These are phyloP conservation scores for Trametes maxima DNA, from an alignment of 768 basidiomycete genomes.

Conservation along the genomic window DNA sequence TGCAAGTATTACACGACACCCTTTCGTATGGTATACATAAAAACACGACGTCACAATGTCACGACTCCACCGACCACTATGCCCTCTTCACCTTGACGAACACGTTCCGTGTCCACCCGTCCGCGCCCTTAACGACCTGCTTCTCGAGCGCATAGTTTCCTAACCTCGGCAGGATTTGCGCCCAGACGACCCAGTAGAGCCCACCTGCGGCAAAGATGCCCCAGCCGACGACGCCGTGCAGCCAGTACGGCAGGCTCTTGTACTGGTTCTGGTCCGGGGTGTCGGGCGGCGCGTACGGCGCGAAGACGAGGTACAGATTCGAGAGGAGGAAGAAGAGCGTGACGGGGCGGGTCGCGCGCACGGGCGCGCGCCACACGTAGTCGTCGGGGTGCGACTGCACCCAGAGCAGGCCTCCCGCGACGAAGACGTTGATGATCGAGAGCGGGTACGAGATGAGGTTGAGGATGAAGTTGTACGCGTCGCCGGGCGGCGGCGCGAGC, in stretches of 20 bases:
- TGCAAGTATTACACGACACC: no score
- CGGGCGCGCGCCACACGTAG: slow-evolving; percentile 35
- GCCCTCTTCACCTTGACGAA: not conserved
- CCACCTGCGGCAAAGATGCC: slow-evolving; percentile 21
- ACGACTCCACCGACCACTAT: no score
- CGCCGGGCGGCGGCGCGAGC: slow-evolving; percentile 38
- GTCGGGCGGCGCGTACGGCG: slow-evolving; percentile 7
- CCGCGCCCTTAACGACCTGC: not conserved
- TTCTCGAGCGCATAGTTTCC: slow-evolving; percentile 52
- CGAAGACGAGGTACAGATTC: slow-evolving; percentile 33
- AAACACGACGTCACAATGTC: no score
- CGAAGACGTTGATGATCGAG: slow-evolving; percentile 55
- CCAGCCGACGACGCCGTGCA: slow-evolving; percentile 29
- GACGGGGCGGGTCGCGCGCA: slow-evolving; percentile 53
- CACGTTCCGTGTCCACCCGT: slow-evolving; percentile 2
- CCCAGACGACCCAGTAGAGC: slow-evolving; percentile 42
- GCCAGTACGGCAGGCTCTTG: slow-evolving; percentile 11
- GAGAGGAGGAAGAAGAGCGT: slow-evolving; percentile 37
- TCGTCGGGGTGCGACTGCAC: not conserved
- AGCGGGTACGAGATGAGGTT: slow-evolving; percentile 48
- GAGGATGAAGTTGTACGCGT: slow-evolving; percentile 43
- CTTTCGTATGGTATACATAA: no score
- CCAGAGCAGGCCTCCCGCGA: slow-evolving; percentile 23
- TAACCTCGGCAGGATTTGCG: slow-evolving; percentile 43
- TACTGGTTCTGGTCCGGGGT: not conserved